phyloP scores from a whole-genome alignment of 495 filamentous ascomycete species.

The Podospora didyma region DNA sequence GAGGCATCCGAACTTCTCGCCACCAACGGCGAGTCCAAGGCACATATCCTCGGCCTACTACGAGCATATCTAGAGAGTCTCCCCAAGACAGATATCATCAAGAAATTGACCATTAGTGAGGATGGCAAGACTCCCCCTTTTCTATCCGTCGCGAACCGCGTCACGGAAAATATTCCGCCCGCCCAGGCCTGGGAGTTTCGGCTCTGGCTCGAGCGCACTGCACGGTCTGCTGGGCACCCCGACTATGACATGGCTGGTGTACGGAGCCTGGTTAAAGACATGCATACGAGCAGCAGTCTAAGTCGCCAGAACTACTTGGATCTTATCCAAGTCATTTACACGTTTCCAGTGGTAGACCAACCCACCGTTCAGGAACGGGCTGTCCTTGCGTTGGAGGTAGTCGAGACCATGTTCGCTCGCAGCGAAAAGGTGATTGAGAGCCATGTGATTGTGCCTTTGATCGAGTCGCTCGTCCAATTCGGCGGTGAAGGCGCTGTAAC shows the following conservation, averaged over 20 bases:
- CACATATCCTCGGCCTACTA: conserved; percentile 20
- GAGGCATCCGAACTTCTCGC: conserved; percentile 9
- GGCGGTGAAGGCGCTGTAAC: conserved; percentile 7
- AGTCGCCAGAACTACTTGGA: conserved; percentile 26
- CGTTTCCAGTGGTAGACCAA: conserved; percentile 7
- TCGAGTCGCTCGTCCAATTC: conserved; percentile 26
- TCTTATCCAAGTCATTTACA: conserved; percentile 33
- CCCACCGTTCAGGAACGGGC: conserved; percentile 15
- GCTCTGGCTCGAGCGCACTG: conserved; percentile 25
- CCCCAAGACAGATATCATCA: background rate
- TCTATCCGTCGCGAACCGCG: conserved; percentile 20
- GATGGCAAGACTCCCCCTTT: conserved; percentile 13
- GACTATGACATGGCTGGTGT: conserved; percentile 4
- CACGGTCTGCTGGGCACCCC: conserved; percentile 1
- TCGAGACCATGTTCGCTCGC: conserved; percentile 37
- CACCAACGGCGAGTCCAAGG: conserved; percentile 22
- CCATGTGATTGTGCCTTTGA: conserved; percentile 36
- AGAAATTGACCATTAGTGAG: background rate
- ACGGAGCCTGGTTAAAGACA: conserved; percentile 18
- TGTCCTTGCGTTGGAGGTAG: conserved; percentile 26
- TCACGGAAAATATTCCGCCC: conserved; percentile 22
- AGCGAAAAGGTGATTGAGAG: conserved; percentile 29
- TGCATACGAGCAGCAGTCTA: conserved; percentile 27
- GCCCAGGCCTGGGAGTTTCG: conserved; percentile 27
- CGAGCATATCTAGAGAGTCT: conserved; percentile 14